Evolutionary conservation across 2,329 filamentous ascomycete species (phyloP).

Genomic region (Aspergillus ochraceus): DNA sequence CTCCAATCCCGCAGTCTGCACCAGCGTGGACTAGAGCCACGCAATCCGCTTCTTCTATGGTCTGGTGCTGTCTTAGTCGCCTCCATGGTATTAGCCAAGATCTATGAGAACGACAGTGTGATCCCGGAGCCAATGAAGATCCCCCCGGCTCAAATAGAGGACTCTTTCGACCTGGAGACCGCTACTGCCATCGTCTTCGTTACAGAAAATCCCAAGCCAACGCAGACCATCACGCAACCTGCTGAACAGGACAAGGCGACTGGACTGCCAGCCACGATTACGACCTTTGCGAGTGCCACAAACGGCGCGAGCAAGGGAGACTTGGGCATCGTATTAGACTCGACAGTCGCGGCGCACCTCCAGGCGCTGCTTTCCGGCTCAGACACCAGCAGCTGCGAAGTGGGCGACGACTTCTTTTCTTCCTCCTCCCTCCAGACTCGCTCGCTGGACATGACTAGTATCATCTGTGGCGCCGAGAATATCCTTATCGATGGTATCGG

Average conservation of each 20-base stretch:
- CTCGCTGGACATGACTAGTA: not conserved
- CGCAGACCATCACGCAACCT: conserved; percentile 4
- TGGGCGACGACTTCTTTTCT: not conserved
- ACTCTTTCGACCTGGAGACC: conserved; percentile 3
- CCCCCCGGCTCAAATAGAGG: not conserved
- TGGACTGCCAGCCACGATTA: conserved; percentile 3
- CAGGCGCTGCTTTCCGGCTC: conserved; percentile 5
- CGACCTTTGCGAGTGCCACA: conserved; percentile 2
- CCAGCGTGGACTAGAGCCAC: not conserved
- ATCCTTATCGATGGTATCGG: not conserved
- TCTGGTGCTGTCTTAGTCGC: not conserved
- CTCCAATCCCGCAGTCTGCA: conserved; percentile 1
- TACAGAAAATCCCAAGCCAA: not conserved
- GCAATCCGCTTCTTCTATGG: not conserved
- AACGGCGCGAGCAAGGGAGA: conserved; percentile 2
- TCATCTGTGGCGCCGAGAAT: conserved; percentile 1
- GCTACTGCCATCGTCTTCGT: conserved; percentile 4
- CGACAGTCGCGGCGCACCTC: conserved; percentile 2
- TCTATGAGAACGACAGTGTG: not conserved
- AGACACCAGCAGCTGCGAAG: not conserved
- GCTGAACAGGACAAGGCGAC: conserved; percentile 5
- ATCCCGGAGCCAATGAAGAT: conserved; percentile 1
- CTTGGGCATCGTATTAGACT: conserved; percentile 3
- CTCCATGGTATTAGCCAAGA: not conserved
- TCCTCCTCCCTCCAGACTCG: conserved; percentile 1